Percentiles rank a stretch among this genome's conserved stretches.
Conservation (phyloP, 2,329 filamentous ascomycete genomes). For the Exophiala xenobiotica region DNA sequence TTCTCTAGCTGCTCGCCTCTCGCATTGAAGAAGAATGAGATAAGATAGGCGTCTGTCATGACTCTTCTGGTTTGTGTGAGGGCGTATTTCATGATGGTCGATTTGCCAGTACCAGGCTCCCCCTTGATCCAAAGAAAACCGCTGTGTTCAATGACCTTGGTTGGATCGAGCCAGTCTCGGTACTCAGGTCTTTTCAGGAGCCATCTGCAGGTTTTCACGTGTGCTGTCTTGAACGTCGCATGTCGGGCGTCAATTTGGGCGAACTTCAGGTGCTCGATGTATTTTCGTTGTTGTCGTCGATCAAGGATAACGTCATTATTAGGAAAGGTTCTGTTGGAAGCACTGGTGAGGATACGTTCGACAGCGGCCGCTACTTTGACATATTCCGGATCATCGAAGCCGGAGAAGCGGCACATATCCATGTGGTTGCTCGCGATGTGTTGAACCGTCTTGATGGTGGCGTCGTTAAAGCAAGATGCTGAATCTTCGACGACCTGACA, state of each 20-base stretch:
- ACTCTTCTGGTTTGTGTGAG: conserved; percentile 23
- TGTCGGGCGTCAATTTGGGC: conserved; percentile 43
- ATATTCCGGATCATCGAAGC: conserved; percentile 35
- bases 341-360: too few species aligned
- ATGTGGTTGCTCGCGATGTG: conserved; percentile 39
- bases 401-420: conserved; percentile 40
- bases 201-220: conserved; percentile 46
- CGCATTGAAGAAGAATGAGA: conserved; percentile 54
- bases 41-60: conserved; percentile 25
- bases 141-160: conserved; percentile 26
- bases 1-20: conserved; percentile 47
- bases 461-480: conserved; percentile 38
- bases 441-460: conserved; percentile 34
- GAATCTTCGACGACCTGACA: conserved; percentile 38
- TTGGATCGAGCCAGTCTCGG: conserved; percentile 39
- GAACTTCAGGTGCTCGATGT: conserved; percentile 41
- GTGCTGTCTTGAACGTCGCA: conserved; percentile 38
- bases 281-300: too few species aligned
- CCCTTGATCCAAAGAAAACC: conserved; percentile 42
- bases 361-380: too few species aligned
- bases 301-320: too few species aligned
- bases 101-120: conserved; percentile 46
- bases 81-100: conserved; percentile 48
- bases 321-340: too few species aligned
- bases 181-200: conserved; percentile 39